These are phyloP conservation scores for Rhizopus microsporus DNA, from an alignment of 371 early-diverging fungal species.

Conservation along the genomic window DNA sequence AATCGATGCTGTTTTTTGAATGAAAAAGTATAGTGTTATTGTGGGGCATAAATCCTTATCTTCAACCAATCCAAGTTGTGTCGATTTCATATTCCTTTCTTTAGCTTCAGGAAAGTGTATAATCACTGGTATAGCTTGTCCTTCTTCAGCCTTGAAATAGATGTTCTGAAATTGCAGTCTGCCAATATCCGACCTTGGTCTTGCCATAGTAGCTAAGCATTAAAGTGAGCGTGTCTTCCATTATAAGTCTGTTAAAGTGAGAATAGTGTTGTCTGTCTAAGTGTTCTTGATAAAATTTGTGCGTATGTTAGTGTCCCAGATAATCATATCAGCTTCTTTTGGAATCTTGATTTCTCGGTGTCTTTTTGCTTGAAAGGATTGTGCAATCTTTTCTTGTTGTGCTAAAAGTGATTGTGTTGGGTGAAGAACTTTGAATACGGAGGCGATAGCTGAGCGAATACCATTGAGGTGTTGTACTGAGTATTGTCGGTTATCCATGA, in stretches of 20 bases:
- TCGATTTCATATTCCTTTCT: slow-evolving; percentile 2
- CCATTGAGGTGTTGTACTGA: neutral
- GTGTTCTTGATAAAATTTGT: neutral
- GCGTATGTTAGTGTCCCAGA: slow-evolving; percentile 1
- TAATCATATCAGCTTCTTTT: neutral
- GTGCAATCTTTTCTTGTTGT: neutral
- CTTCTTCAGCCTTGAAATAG: neutral
- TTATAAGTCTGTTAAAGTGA: neutral
- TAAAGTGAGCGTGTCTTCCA: neutral
- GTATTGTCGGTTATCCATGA: neutral
- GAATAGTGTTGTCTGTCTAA: neutral
- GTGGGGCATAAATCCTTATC: too few relatives aligned
- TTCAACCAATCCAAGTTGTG: slow-evolving; percentile 7
- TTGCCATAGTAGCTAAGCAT: neutral
- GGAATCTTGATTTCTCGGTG: neutral
- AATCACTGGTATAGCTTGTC: neutral
- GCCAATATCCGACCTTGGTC: slow-evolving; percentile 5
- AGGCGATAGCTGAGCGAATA: slow-evolving; percentile 1
- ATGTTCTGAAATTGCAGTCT: neutral
- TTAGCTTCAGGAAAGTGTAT: slow-evolving; percentile 3
- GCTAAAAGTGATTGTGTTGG: neutral
- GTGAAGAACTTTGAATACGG: slow-evolving; percentile 1
- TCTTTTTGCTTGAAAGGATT: neutral
- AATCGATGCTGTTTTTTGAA: too few relatives aligned
- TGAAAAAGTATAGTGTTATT: too few relatives aligned